Evolutionary conservation across 2,329 filamentous ascomycete genomes (phyloP).

Genomic region (Akanthomyces uredinophilus): DNA sequence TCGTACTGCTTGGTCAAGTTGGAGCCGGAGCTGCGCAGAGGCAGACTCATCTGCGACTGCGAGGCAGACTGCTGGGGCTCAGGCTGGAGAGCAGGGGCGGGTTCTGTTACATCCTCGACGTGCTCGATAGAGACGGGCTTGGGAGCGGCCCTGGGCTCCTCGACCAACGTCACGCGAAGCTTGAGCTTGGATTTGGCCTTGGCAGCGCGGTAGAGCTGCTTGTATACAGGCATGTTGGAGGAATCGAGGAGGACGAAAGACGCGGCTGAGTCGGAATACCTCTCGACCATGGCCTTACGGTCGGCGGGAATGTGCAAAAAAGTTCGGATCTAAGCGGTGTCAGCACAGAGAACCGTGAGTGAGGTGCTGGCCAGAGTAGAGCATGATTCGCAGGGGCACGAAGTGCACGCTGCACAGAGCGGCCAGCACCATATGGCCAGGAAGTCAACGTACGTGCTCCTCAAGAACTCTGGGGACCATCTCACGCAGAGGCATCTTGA

Average conservation of each 20-base stretch:
- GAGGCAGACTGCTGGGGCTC: constrained; percentile 20
- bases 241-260: constrained; percentile 75
- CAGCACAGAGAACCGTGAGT: not conserved
- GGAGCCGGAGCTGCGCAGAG: constrained; percentile 20
- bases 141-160: constrained; percentile 29
- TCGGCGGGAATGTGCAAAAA: constrained; percentile 32
- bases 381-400: too few species aligned
- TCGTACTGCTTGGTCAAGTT: constrained; percentile 26
- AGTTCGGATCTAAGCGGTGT: constrained; percentile 28
- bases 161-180: constrained; percentile 61
- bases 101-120: constrained; percentile 47
- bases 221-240: constrained; percentile 78
- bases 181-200: constrained; percentile 98
- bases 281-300: constrained; percentile 63
- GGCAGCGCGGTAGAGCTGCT: constrained; percentile 91
- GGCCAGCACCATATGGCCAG: not conserved
- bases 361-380: not conserved
- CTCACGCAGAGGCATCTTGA: constrained; percentile 86
- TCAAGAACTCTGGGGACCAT: constrained; percentile 70
- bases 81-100: constrained; percentile 17
- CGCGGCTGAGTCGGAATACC: constrained; percentile 89
- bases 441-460: constrained; percentile 64
- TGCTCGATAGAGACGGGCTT: constrained; percentile 48
- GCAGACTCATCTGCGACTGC: constrained; percentile 21
- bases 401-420: not conserved